Evolutionary conservation across 768 basidiomycete species (phyloP).

Genomic region (Daedalea quercina): DNA sequence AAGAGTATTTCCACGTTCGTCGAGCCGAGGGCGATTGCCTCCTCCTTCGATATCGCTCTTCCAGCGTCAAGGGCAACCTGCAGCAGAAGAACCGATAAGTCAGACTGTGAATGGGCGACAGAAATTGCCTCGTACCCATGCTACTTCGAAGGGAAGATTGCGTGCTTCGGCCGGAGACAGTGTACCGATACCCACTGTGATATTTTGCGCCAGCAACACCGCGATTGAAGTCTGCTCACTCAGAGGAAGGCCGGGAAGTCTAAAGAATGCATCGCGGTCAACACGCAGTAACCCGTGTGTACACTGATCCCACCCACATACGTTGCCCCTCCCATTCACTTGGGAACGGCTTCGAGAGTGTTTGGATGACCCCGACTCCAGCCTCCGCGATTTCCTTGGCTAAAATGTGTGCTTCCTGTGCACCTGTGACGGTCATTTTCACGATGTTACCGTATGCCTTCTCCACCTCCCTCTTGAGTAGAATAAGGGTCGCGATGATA

Average conservation of each 20-base stretch:
- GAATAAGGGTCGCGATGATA: conserved; percentile 56
- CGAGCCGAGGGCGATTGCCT: conserved; percentile 36
- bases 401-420: conserved; percentile 62
- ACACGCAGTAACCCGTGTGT: neutral
- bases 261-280: conserved; percentile 14
- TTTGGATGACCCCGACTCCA: conserved; percentile 62
- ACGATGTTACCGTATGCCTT: conserved; percentile 31
- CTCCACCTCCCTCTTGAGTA: conserved; percentile 60
- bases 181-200: conserved; percentile 67
- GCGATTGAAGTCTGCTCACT: conserved; percentile 53
- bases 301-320: conserved; percentile 39
- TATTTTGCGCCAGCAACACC: conserved; percentile 57
- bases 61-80: conserved; percentile 20
- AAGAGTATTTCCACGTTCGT: conserved; percentile 40
- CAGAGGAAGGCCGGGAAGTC: conserved; percentile 70
- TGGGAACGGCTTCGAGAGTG: conserved; percentile 68
- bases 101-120: neutral
- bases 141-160: conserved; percentile 73
- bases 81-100: neutral
- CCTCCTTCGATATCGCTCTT: conserved; percentile 12
- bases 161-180: conserved; percentile 65
- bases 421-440: conserved; percentile 48
- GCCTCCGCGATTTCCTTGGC: conserved; percentile 67
- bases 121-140: conserved; percentile 49
- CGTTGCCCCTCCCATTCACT: conserved; percentile 58